Percentiles rank a stretch among this genome's conserved stretches.
These are phyloP conservation scores for Chlorella vulgaris DNA, from an alignment of 139 green algal genomes.

Conservation along the genomic window DNA sequence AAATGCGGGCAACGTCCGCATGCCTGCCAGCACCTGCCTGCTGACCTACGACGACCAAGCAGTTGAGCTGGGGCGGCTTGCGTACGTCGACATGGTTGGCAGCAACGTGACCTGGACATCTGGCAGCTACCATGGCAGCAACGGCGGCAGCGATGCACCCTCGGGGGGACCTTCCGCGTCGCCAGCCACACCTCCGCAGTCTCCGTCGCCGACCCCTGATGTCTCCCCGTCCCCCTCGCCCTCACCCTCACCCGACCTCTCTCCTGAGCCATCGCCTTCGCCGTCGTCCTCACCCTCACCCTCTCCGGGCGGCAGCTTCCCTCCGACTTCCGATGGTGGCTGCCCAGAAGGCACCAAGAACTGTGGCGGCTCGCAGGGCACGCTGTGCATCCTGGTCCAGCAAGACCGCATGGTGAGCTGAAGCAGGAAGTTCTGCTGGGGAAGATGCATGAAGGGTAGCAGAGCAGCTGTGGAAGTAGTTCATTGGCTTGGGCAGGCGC, in stretches of 20 bases:
- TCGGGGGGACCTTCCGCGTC: neutral
- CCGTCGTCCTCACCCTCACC: neutral
- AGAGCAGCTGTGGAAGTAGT: neutral
- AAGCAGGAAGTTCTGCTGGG: neutral
- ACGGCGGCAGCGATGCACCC: neutral
- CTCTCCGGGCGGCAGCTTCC: neutral
- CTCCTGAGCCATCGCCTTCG: neutral
- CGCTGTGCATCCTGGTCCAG: neutral
- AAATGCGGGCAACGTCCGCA: too few species aligned
- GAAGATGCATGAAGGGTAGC: neutral
- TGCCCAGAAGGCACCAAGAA: neutral
- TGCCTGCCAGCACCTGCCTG: constrained; percentile 10
- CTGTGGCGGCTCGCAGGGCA: neutral
- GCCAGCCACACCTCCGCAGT: neutral
- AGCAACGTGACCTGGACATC: neutral
- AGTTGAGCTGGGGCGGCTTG: neutral
- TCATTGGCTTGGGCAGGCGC: too few species aligned
- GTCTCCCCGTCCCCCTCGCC: neutral
- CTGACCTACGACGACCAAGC: neutral
- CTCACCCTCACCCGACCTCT: neutral
- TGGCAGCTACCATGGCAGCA: neutral
- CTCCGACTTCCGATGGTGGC: neutral
- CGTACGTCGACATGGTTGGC: neutral
- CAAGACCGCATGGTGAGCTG: neutral
- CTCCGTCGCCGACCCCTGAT: neutral